Evolutionary conservation across 257 asterid species (phyloP).

Genomic region (Nicotiana sylvestris): DNA sequence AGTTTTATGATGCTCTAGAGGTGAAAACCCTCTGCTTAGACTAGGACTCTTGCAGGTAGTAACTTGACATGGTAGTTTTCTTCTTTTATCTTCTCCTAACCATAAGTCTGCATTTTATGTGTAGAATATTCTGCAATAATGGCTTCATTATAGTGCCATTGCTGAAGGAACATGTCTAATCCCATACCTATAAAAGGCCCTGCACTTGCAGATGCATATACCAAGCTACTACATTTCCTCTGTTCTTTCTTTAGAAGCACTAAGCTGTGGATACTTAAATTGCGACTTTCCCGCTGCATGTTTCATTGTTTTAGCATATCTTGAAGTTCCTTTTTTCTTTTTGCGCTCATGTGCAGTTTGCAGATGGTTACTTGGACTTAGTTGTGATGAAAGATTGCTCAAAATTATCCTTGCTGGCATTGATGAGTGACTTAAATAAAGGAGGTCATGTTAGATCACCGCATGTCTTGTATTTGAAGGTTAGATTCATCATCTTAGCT

Average conservation of each 20-base stretch:
- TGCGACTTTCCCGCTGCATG: neutral
- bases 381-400: conserved; percentile 75
- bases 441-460: conserved; percentile 89
- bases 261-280: neutral
- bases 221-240: neutral
- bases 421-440: conserved; percentile 52
- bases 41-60: neutral
- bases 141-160: neutral
- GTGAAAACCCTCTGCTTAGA: neutral
- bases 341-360: conserved; percentile 52
- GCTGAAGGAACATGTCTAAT: neutral
- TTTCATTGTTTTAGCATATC: neutral
- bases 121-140: neutral
- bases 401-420: conserved; percentile 50
- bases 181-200: neutral
- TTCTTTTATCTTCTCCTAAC: neutral
- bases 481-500: conserved; percentile 16
- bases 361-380: conserved; percentile 95
- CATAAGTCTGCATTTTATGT: neutral
- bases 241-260: neutral
- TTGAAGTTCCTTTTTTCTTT: neutral
- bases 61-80: neutral
- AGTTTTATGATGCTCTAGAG: neutral
- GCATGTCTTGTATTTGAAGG: conserved; percentile 71
- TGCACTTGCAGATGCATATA: neutral